phyloP scores from a whole-genome alignment of 345 rosid species.

The Rhodamnia argentea region DNA sequence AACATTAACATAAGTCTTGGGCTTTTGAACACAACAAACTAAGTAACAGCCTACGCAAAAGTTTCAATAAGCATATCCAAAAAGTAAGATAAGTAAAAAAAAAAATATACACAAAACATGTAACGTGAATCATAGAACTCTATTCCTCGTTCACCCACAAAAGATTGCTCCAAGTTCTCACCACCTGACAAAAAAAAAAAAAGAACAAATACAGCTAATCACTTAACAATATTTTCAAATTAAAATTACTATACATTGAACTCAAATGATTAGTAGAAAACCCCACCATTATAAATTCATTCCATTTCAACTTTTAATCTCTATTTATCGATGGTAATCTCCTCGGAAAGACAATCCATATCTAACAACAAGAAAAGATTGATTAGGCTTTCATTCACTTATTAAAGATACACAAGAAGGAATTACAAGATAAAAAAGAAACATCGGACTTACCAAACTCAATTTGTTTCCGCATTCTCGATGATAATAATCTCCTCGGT shows the following conservation, averaged over 20 bases:
- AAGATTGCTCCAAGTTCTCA: background rate
- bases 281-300: background rate
- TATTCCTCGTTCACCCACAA: background rate
- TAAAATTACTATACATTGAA: background rate
- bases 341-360: accelerated
- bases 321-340: background rate
- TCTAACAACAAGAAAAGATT: background rate
- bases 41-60: background rate
- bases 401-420: background rate
- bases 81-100: background rate
- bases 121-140: background rate
- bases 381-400: background rate
- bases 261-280: background rate
- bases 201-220: background rate
- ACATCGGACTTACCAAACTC: background rate
- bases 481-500: too few species aligned
- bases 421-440: background rate
- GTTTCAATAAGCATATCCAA: background rate
- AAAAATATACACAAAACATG: background rate
- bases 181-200: background rate
- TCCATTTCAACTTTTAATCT: background rate
- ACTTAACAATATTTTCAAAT: background rate
- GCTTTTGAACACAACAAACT: background rate
- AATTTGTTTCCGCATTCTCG: background rate
- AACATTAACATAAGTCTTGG: background rate